Conservation (phyloP, 2,329 filamentous ascomycete genomes). For the Phoma sp. region DNA sequence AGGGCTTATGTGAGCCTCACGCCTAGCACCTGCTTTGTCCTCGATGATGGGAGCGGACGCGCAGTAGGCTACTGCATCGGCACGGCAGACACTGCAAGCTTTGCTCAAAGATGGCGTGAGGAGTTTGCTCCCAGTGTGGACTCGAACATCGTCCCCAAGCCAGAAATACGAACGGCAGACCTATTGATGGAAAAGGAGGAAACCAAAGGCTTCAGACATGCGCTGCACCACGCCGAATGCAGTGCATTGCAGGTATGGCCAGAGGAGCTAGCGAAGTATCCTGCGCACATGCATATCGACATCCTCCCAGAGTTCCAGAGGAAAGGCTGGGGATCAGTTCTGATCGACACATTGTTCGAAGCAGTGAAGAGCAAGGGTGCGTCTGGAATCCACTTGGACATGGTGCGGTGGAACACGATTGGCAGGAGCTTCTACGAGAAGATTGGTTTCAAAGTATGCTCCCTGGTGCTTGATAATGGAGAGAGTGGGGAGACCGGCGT, state of each 20-base stretch:
- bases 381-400: constrained; percentile 45
- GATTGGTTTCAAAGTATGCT: constrained; percentile 32
- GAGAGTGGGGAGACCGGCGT: constrained; percentile 34
- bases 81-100: constrained; percentile 33
- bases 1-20: constrained; percentile 40
- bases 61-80: constrained; percentile 50
- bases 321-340: constrained; percentile 37
- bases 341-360: constrained; percentile 38
- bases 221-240: constrained; percentile 31
- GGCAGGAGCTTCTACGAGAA: constrained; percentile 40
- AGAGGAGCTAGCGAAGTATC: constrained; percentile 32
- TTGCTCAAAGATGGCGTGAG: constrained; percentile 36
- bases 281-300: constrained; percentile 49
- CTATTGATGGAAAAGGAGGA: constrained; percentile 29
- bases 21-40: constrained; percentile 43
- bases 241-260: constrained; percentile 30
- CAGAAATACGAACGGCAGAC: constrained; percentile 9
- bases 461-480: constrained; percentile 35
- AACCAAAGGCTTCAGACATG: constrained; percentile 22
- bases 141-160: constrained; percentile 22
- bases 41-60: constrained; percentile 42
- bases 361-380: constrained; percentile 31
- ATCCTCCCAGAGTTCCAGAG: constrained; percentile 44
- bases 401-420: constrained; percentile 41
- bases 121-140: constrained; percentile 36